A percentile compares a stretch with the other conserved stretches of the same genome.
Evolutionary conservation across 2,329 filamentous ascomycete species (phyloP).

Genomic region (Sclerotiophoma versabilis): DNA sequence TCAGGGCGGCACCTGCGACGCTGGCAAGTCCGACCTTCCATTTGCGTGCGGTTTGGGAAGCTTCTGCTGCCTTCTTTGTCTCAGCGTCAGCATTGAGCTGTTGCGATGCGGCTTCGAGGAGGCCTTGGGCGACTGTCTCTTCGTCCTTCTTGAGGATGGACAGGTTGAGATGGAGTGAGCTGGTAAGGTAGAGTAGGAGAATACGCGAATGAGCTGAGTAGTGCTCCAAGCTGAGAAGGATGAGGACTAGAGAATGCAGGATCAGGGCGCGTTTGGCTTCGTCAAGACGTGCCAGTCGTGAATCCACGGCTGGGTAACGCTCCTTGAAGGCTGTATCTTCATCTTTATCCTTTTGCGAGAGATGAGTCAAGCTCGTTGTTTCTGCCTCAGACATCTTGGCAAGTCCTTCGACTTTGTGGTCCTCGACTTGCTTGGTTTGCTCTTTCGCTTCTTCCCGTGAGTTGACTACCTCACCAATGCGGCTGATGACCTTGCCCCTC

Average conservation of each 20-base stretch:
- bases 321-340: slow-evolving; percentile 51
- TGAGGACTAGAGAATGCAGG: slow-evolving; percentile 73
- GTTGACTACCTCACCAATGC: slow-evolving; percentile 71
- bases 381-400: slow-evolving; percentile 40
- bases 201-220: slow-evolving; percentile 78
- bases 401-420: slow-evolving; percentile 26
- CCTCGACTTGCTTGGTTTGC: slow-evolving; percentile 35
- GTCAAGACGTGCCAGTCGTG: slow-evolving; percentile 61
- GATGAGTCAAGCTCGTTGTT: slow-evolving; percentile 34
- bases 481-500: slow-evolving; percentile 72
- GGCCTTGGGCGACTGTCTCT: slow-evolving; percentile 73
- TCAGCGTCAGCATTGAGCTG: slow-evolving; percentile 80
- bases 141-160: slow-evolving; percentile 74
- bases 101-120: slow-evolving; percentile 74
- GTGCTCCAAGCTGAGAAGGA: slow-evolving; percentile 77
- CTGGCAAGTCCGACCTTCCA: slow-evolving; percentile 88
- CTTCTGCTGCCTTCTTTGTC: slow-evolving; percentile 73
- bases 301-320: slow-evolving; percentile 53
- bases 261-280: slow-evolving; percentile 70
- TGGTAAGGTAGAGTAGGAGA: slow-evolving; percentile 72
- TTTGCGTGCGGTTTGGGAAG: slow-evolving; percentile 69
- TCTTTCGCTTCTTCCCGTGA: slow-evolving; percentile 44
- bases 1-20: slow-evolving; percentile 85
- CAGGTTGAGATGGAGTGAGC: slow-evolving; percentile 73
- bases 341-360: slow-evolving; percentile 37